Percentiles rank a stretch among this genome's conserved stretches.
phyloP scores from a whole-genome alignment of 2,329 filamentous ascomycete species.

The Verticillium isaacii region DNA sequence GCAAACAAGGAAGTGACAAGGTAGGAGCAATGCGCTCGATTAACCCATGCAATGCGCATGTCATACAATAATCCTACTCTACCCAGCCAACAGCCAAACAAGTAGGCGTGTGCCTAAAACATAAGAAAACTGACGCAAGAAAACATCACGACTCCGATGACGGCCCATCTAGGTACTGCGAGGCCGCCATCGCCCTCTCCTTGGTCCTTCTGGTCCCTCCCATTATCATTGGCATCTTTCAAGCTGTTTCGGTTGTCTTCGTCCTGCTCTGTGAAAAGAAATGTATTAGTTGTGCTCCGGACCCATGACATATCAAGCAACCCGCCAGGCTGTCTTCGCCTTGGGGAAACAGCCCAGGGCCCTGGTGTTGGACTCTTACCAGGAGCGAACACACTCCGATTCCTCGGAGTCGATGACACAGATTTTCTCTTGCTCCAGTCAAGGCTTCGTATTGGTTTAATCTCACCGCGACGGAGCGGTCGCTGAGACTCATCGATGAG shows the following conservation, averaged over 20 bases:
- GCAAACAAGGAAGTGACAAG: background rate
- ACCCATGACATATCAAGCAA: background rate
- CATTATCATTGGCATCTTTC: background rate
- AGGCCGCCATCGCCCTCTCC: background rate
- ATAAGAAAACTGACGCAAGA: background rate
- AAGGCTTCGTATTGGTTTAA: conserved; percentile 35
- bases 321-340: no score
- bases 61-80: background rate
- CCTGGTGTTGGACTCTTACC: background rate
- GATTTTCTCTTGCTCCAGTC: conserved; percentile 9
- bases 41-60: background rate
- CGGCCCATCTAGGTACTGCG: background rate
- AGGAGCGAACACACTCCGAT: background rate
- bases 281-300: background rate
- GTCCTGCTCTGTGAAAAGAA: background rate
- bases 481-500: conserved; percentile 36
- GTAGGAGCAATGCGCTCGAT: no score
- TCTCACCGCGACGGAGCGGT: conserved; percentile 37
- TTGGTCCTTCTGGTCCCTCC: background rate
- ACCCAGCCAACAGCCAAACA: background rate
- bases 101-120: background rate
- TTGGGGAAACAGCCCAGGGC: no score
- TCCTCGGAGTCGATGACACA: background rate
- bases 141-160: background rate
- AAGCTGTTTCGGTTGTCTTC: background rate